Evolutionary conservation across 306 rosid genomes (phyloP), one percentile per base, ranked within the genome.

Genomic region (Carpinus viminea): DNA sequence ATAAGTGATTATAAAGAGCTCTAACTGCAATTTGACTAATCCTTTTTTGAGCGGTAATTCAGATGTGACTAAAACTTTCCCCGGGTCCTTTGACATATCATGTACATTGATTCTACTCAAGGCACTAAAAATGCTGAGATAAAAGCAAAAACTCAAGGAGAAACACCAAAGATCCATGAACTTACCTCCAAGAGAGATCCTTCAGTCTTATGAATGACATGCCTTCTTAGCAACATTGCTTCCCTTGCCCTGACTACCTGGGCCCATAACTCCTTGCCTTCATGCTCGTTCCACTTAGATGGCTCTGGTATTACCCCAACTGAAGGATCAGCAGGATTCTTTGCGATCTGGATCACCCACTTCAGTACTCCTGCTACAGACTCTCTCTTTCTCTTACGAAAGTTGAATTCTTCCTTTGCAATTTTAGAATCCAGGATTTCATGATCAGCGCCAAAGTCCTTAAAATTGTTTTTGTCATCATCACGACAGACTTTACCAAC

Each of bases 211-310:
- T 89, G 81, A 78, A 80, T 72, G 68, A 55, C 79, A 55, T 82
- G 69, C 75, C 71, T 83, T 76, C 69, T 86, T 74, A 65, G 73
- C 36, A 77, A 75, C 70, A 88, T 71, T 52, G 68, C 85, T 68
- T 90, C 88, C 86, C 88, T 90, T 81, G 88, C 80, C 79, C 79
- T 87, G 65, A 95, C 84, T 68, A 81, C 79, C 86, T 86, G 98
- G 74, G 76, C 82, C 83, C 88, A 89, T 70, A 85, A 72, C 62
- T 82, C 85, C 2, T 83, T 75, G 56, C 89, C 89, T 66, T 73
- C 66, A 46, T 52, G 65, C 62, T 77, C 90, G 81, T 86, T 85
- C 97, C 87, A 88, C 83, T 83, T 81, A 61, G 91, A 89, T 77
- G 92, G 83, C 83, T 77, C 88, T n/a, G 89, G 93, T 60, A 86